Evolutionary conservation across 306 rosid species (phyloP), one percentile per base, ranked within the genome.

Genomic region (Fagus crenata): DNA sequence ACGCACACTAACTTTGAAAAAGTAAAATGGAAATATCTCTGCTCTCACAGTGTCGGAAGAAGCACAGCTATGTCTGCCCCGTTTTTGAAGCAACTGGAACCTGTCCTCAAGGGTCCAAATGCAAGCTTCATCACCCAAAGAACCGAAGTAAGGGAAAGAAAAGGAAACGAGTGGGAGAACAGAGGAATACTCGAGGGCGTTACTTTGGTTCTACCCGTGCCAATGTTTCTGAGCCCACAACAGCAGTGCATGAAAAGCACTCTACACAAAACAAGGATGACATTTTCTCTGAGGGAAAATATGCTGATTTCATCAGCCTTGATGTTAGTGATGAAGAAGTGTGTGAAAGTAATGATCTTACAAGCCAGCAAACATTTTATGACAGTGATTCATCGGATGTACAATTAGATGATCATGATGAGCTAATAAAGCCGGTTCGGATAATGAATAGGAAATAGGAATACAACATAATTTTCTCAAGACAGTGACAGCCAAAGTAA

Each of bases 61-160:
- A 90, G 89, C 99, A 95, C 85, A 89, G 97, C 89, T 90, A 89
- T 76, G 86, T 88, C 71, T 92, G 96, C 83, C 92, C 89, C 49
- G 39, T 79, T 81, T 95, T 92, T 83, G 91, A 92, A 89, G 93
- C 93, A 51, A 90, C 93, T 0, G 97, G 97, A 73, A 84, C 83
- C 70, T 92, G 99, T 72, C 71, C 87, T 28, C 84, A 86, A 80
- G 91, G 90, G 67, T 55, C 82, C 72, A 88, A 84, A 70, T 95
- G 97, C 93, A 95, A 89, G 86, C 97, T 95, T 80, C 97, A 90
- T 78, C 97, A 95, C 78, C 99, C 99, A 4, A 87, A 80, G 80
- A 88, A 74, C 67, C 87, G 82, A 74, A 76, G 83, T 5, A 84
- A 78, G 65, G 93, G 89, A 77, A 95, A 90, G 91, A 90, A 89